Percentiles rank a stretch among this genome's conserved stretches.
Conservation (phyloP, 495 filamentous ascomycete genomes). For the Trypethelium eluteriae region DNA sequence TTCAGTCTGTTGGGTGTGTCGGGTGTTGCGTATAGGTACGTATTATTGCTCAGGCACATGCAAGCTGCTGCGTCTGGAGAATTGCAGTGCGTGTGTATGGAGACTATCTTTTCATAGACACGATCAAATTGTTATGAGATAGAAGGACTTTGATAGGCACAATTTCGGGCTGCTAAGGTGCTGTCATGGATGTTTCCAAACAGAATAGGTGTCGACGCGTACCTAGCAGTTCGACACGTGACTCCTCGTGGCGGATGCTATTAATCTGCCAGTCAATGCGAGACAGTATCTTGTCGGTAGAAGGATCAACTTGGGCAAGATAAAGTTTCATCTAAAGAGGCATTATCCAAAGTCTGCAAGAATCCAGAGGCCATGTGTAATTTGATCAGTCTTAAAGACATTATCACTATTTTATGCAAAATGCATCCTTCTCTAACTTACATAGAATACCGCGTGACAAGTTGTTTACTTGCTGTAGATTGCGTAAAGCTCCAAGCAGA, state of each 20-base stretch:
- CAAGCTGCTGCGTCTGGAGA: no score
- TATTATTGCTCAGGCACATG: no score
- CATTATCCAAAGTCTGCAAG: background rate
- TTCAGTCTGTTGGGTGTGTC: background rate
- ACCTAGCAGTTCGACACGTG: background rate
- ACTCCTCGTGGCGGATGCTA: background rate
- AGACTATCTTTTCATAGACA: no score
- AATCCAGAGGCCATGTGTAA: background rate
- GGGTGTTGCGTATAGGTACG: no score
- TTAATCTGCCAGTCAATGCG: background rate
- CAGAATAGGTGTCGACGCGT: background rate
- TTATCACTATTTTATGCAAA: background rate
- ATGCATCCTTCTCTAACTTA: background rate
- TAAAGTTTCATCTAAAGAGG: background rate
- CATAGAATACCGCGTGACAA: background rate
- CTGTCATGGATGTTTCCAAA: background rate
- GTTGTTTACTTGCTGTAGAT: background rate
- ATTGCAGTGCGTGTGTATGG: no score
- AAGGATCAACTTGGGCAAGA: background rate
- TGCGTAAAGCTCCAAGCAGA: background rate
- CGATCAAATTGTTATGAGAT: no score
- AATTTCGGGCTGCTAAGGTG: no score
- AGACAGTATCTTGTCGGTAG: background rate
- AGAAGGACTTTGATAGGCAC: no score
- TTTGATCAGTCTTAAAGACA: background rate